Percentiles rank a stretch among this genome's conserved stretches.
Conservation (phyloP, 306 rosid genomes). For the Glycine soja region DNA sequence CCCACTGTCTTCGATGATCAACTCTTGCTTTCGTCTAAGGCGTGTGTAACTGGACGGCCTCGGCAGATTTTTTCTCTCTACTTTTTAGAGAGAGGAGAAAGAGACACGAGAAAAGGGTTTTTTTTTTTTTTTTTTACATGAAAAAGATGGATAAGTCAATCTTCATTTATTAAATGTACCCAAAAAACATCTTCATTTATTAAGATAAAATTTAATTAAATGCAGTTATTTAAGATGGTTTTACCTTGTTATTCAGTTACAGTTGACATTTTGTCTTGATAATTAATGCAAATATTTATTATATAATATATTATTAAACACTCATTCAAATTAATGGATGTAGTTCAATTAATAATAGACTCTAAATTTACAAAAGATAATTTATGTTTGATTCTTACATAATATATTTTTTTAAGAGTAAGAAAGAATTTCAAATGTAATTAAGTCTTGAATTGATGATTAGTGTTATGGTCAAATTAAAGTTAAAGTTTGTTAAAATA, state of each 20-base stretch:
- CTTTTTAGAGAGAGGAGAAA: not conserved
- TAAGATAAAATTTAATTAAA: not conserved
- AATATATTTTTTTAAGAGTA: no score
- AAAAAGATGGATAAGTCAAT: not conserved
- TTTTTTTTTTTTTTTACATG: not conserved
- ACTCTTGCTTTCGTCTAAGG: not conserved
- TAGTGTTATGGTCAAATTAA: no score
- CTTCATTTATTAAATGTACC: not conserved
- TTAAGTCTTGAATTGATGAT: no score
- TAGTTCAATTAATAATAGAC: no score
- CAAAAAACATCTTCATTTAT: no score
- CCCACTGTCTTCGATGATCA: not conserved
- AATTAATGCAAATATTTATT: not conserved
- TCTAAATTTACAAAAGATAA: no score
- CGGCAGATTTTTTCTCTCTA: not conserved
- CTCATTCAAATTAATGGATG: no score
- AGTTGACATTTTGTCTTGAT: not conserved
- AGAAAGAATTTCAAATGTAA: no score
- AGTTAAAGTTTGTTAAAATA: no score
- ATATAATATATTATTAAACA: no score
- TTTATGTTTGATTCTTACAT: no score
- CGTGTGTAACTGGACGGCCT: constrained; percentile 25
- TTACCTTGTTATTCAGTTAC: not conserved
- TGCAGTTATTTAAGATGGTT: not conserved
- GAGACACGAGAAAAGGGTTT: not conserved